Evolutionary conservation across 495 filamentous ascomycete species (phyloP).

Genomic region (Staphylotrichum longicolle): DNA sequence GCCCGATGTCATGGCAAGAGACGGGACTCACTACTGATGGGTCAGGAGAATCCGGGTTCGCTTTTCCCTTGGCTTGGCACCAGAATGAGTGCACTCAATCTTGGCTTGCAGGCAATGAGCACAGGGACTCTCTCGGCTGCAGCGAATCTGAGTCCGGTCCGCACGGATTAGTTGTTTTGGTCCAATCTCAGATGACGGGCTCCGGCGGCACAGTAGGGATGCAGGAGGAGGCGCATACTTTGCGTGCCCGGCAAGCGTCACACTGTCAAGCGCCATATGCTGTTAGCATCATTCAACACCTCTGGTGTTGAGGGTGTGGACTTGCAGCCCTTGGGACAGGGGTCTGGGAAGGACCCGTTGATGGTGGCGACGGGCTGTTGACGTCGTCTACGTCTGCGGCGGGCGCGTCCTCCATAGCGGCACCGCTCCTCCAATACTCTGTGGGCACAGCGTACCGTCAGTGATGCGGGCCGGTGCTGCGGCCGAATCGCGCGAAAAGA

Average conservation of each 20-base stretch:
- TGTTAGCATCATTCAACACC: too few relatives aligned
- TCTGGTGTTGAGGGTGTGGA: neutral
- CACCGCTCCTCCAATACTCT: too few relatives aligned
- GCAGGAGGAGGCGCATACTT: conserved; percentile 11
- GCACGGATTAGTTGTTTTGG: too few relatives aligned
- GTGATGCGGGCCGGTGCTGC: neutral
- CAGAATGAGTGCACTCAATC: conserved; percentile 26
- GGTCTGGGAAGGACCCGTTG: neutral
- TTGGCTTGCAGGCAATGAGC: conserved; percentile 27
- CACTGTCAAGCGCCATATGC: conserved; percentile 11
- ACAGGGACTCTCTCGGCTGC: conserved; percentile 34
- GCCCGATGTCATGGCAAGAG: neutral
- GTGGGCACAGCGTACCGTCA: too few relatives aligned
- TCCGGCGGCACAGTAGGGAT: too few relatives aligned
- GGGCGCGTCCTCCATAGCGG: conserved; percentile 2
- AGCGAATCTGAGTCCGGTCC: conserved; percentile 50
- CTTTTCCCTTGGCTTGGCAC: conserved; percentile 20
- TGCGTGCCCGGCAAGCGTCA: conserved; percentile 26
- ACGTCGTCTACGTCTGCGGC: too few relatives aligned
- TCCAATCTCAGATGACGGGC: too few relatives aligned
- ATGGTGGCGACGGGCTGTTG: neutral
- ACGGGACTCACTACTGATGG: conserved; percentile 25
- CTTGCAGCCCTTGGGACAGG: conserved; percentile 22
- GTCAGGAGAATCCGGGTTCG: conserved; percentile 26
- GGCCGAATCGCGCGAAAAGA: neutral